Conservation (phyloP, 2,329 filamentous ascomycete genomes). For the Aspergillus brasiliensis region DNA sequence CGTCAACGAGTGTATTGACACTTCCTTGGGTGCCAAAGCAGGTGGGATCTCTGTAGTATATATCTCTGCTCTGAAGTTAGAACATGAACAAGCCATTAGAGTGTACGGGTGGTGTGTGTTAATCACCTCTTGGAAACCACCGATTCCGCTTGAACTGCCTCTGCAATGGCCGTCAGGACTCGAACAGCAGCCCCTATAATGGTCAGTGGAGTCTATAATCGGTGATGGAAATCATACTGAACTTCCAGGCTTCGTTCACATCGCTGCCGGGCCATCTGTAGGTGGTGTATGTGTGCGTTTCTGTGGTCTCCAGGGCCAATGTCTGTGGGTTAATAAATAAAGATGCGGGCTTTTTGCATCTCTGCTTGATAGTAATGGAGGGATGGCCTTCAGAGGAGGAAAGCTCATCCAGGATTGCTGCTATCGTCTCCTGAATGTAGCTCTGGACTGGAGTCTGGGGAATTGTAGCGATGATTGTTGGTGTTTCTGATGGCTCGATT, state of each 20-base stretch:
- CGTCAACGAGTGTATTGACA: constrained; percentile 63
- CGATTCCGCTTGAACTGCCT: constrained; percentile 51
- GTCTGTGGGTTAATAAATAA: constrained; percentile 33
- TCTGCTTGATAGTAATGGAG: constrained; percentile 33
- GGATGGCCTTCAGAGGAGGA: constrained; percentile 29
- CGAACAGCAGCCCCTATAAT: constrained; percentile 58
- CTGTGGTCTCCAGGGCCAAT: constrained; percentile 30
- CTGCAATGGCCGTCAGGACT: constrained; percentile 58
- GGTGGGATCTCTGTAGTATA: constrained; percentile 64
- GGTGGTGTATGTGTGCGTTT: constrained; percentile 26
- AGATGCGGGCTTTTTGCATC: constrained; percentile 19
- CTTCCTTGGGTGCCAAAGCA: constrained; percentile 60
- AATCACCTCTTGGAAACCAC: constrained; percentile 60
- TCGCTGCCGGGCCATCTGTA: constrained; percentile 59
- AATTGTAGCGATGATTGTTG: neutral
- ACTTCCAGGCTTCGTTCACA: constrained; percentile 59
- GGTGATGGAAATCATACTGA: constrained; percentile 28
- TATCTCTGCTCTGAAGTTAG: constrained; percentile 51
- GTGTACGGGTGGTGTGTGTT: neutral
- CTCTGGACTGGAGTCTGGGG: constrained; percentile 25
- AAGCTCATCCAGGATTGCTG: constrained; percentile 29
- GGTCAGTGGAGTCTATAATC: neutral
- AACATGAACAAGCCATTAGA: accelerated
- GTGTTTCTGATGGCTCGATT: neutral
- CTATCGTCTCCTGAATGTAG: constrained; percentile 35